phyloP scores from a whole-genome alignment of 2,329 filamentous ascomycete species.

The Alternaria infectoria region DNA sequence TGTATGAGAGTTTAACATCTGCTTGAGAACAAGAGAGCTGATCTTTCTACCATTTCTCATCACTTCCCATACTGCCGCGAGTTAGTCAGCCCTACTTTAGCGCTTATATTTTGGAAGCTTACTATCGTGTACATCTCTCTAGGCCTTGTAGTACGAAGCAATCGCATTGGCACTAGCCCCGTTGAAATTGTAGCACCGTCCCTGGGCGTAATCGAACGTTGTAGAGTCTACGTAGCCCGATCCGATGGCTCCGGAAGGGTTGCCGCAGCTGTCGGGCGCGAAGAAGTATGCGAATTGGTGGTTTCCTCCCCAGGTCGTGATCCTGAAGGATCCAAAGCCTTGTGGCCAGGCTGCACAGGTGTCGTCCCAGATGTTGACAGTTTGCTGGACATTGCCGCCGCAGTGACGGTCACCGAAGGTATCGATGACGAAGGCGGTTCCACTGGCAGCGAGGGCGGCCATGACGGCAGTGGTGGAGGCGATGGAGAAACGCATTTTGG shows the following conservation, averaged over 20 bases:
- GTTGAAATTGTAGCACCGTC: not conserved
- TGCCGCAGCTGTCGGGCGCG: not conserved
- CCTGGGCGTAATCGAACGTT: not conserved
- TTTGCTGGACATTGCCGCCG: not conserved
- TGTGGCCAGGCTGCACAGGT: conserved; percentile 1
- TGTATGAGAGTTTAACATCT: not conserved
- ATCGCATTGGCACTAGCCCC: not conserved
- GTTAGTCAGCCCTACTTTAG: not conserved
- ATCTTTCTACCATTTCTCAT: not conserved
- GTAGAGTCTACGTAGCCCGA: not conserved
- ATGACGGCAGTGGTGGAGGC: not conserved
- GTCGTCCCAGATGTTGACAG: conserved; percentile 7
- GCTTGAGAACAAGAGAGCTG: not conserved
- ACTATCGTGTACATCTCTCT: not conserved
- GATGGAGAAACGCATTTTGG: conserved; percentile 1
- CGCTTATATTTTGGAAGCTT: not conserved
- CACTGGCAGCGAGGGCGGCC: not conserved
- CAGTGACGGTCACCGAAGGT: not conserved
- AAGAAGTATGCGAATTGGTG: conserved; percentile 7
- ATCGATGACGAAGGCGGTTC: conserved; percentile 3
- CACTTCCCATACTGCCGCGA: not conserved
- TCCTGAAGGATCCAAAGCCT: conserved; percentile 4
- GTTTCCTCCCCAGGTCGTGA: not conserved
- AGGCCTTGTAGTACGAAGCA: not conserved
- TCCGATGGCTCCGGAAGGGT: not conserved